Base-by-base conservation (phyloP, 768 basidiomycete genomes). In the Kwoniella dendrophila region DNA sequence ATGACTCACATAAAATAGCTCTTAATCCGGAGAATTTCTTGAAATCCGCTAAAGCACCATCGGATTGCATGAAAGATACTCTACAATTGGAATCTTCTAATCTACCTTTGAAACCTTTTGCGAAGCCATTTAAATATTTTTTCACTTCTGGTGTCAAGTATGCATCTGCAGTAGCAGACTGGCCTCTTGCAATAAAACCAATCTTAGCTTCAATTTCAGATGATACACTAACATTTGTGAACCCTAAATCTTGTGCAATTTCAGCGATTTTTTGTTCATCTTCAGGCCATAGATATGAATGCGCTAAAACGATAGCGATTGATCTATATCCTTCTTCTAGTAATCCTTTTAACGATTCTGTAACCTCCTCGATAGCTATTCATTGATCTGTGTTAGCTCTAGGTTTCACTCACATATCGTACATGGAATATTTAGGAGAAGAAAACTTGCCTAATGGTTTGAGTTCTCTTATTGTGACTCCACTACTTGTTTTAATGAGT, bases 21-120 rank as follows among this genome's bases (percentile, higher is more conserved):
- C 93, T 93, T 68, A 98, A 79, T 0, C 94, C 95, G 0, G 90
- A 92, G 77, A 98, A 97, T 71, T 90, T 89, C 58, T 85, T 80
- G 62, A 68, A 69, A 30, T 67, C 68, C 48, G 70, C 67, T 30
- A 78, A 45, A 34, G 71, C 73, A 38, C 74, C 95, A 71, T 98
- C 94, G 59, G 89, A 90, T 45, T 89, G 89, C 95, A 97, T 98
- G 75, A 97, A 97, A 0, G 60, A 62, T 2, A 62, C 60, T 34
- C 60, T 33, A 27, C 60, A 62, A 33, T 62, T 45, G 4, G 60
- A 44, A 43, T 62, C 60, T 27, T 69, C 59, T 3, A 74, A 22
- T 51, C 36, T 51, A 55, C 58, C 56, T 56, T 48, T 26, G 59
- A 76, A 76, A 7, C 70, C 70, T 22, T 59, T 50, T 5, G 57